Base-by-base conservation (phyloP, 345 rosid genomes). In the Linum usitatissimum region DNA sequence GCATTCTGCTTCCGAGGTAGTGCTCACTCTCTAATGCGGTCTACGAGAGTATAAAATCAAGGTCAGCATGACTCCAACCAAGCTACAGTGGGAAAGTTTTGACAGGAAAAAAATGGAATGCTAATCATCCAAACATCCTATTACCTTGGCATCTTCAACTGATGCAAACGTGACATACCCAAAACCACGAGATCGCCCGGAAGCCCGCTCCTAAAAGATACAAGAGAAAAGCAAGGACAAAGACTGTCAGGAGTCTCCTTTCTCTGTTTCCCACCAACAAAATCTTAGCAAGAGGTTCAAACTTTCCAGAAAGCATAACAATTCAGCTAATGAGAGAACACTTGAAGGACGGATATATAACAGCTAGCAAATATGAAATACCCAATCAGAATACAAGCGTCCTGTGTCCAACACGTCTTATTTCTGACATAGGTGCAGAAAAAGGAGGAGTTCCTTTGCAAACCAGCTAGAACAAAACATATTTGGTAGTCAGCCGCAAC, bases 181-280 rank as follows among this genome's bases (percentile, higher is more conserved):
- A 73, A 92, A 92, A 34, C 97, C 98, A 75, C 98, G 96, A 70
- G 98, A 92, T 58, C 98, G 85, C 40, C 98, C 98, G 0, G 95
- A 82, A 30, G 95, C 81, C 67, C 97, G 80, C 73, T 92, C 97
- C 96, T 92, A 65, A 51, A 74, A 61, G 61, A 71, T 56, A 18
- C 49, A 72, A 68, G 30, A 54, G 4, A 1, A 23, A 40, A 13
- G 21, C 70, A 3, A 62, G 54, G 21, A 7, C 2, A 19, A 18
- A 36, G 21, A 34, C 30, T 30, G 64, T 45, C 63, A 60, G 38
- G 10, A 53, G 58, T 30, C 12, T 45, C 15, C 15, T 45, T 45
- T 10, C 51, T 45, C 17, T 3, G 14, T 7, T 3, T 45, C 51
- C 51, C 4, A 7, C 38, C 51, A 45, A 7, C 14, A 10, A 45